Base-by-base conservation (phyloP, 2,329 filamentous ascomycete genomes). In the Metarhizium rileyi region DNA sequence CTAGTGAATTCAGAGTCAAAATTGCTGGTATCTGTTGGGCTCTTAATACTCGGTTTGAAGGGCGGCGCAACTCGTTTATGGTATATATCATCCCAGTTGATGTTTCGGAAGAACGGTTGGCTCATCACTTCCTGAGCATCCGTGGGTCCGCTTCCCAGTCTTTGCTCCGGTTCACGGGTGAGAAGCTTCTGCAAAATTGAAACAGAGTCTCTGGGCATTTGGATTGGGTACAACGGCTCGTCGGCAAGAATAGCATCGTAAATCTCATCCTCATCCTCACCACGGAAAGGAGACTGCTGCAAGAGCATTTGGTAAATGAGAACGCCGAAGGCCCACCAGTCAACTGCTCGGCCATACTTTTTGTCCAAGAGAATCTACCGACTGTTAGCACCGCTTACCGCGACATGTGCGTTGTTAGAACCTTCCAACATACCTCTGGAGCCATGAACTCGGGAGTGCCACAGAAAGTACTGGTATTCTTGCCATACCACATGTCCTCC, bases 371-470 rank as follows among this genome's bases (percentile, higher is more conserved):
- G 74, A 70, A 98, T 98, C 86, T 94, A 36, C 5, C 23, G 4
- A 20, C 14, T 6, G 28, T 69, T 35, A 50, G 58, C 22, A 26
- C 3, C 18, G 40, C 26, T 44, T 42, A 12, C 23, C n/a, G n/a
- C 18, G 16, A 6, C 27, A 26, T 18, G 1, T 27, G 23, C 8
- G 2, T 3, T 6, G 4, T 12, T 20, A 7, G 4, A 30, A 1
- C 38, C 9, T 10, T 18, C 12, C n/a, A n/a, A 22, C 62, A 61
- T 76, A 94, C 89, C 76, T 98, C 93, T 8, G 93, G 93, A 8
- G 93, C 93, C 93, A 98, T 98, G 58, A 98, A 98, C 65, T 98
- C 93, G 16, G 93, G 93, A n/a, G 93, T 98, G 68, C 93, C 93
- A 65, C 93, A 98, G 74, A 98, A 98, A 7, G 93, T 98, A 70